Base-by-base conservation (phyloP, 1,284 basidiomycete species). In the Puccinia triticina region DNA sequence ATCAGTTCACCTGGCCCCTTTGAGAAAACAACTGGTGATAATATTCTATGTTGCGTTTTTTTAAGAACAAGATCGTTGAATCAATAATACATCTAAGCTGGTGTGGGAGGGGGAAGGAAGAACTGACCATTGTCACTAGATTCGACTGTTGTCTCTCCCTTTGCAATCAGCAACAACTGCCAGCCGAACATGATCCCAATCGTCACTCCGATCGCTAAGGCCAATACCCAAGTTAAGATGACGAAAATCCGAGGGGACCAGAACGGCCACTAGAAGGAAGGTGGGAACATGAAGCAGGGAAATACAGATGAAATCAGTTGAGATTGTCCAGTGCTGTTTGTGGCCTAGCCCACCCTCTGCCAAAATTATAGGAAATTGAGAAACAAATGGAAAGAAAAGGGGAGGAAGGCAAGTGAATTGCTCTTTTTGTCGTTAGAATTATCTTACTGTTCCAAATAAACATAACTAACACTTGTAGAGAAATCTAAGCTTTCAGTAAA, bases 121-220 rank as follows among this genome's bases (percentile, higher is more conserved):
- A 12, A 82, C 85, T 77, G 59, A 85, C 85, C 91, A 86, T 96
- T 91, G 86, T 99, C 96, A 85, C 95, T 93, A 3, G 90, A 90
- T 88, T 99, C 97, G 21, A 98, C 96, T 0, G 92, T 91, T 0
- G 95, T 98, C 87, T 98, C 95, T 0, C 92, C 95, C n/a, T 89
- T 87, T 0, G 90, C 87, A 11, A 97, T 88, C 83, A 92, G 89
- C 88, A 91, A 92, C 0, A 98, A 82, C 85, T 98, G 95, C 90
- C 93, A 98, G 0, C 88, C 86, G 0, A 91, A 88, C 91, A 98
- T 94, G 61, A 94, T 89, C 0, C 90, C 89, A 0, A 99, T 92
- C 0, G 95, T 94, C 43, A 95, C 87, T 73, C 92, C 91, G 83
- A 93, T 88, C 0, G 81, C 81, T 32, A 83, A 46, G 18, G 78